phyloP scores from a whole-genome alignment of 371 early-diverging fungal species.

The Mucor lusitanicus region DNA sequence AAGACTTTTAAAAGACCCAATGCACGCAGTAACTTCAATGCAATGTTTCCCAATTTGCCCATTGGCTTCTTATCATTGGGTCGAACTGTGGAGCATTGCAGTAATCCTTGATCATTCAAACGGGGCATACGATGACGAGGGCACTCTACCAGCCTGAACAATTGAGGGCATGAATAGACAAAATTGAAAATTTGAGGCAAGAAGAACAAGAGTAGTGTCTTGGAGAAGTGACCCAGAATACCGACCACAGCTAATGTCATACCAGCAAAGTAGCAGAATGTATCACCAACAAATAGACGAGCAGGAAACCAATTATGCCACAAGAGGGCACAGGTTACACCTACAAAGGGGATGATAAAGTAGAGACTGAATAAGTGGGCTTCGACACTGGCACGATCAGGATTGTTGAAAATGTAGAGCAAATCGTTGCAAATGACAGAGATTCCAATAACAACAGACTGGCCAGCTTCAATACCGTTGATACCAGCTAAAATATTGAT shows the following conservation, averaged over 20 bases:
- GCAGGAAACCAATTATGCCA: constrained; percentile 94
- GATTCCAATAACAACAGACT: constrained; percentile 86
- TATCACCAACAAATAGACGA: constrained; percentile 96
- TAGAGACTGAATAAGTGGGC: constrained; percentile 84
- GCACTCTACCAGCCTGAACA: constrained; percentile 94
- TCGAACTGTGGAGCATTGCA: constrained; percentile 47
- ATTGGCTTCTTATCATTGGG: constrained; percentile 37
- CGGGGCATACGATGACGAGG: constrained; percentile 96
- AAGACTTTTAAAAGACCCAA: constrained; percentile 50
- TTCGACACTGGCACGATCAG: constrained; percentile 56
- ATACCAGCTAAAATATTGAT: constrained; percentile 99
- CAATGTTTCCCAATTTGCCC: constrained; percentile 33
- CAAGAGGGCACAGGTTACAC: constrained; percentile 78
- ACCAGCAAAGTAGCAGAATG: constrained; percentile 97
- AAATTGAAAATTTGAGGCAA: constrained; percentile 97
- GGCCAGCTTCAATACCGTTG: constrained; percentile 97
- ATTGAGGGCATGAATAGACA: constrained; percentile 91
- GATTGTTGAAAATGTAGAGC: constrained; percentile 59
- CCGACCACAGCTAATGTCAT: constrained; percentile 97
- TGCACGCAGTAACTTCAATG: constrained; percentile 37
- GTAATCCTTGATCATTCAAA: constrained; percentile 54
- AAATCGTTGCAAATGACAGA: constrained; percentile 84
- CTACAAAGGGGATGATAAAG: constrained; percentile 90
- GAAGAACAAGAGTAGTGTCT: constrained; percentile 92
- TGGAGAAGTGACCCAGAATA: constrained; percentile 90